Percentiles rank a stretch among this genome's conserved stretches.
These are phyloP conservation scores for Lachnellula subtilissima DNA, from an alignment of 2,329 filamentous ascomycete genomes.

Conservation along the genomic window DNA sequence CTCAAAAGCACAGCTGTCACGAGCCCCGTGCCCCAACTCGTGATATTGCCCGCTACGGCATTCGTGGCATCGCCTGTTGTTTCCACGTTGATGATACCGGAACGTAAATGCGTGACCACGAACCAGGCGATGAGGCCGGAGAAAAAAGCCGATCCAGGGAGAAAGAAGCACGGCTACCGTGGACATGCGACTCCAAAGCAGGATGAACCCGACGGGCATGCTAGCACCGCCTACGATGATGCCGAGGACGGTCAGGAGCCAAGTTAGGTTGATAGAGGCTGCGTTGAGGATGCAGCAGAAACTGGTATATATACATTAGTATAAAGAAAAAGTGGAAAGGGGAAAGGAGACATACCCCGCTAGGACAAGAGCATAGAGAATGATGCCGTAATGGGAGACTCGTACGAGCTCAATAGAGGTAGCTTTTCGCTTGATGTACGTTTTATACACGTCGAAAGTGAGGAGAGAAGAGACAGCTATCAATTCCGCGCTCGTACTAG, in stretches of 20 bases:
- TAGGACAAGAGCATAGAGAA: constrained; percentile 32
- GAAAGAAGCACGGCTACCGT: constrained; percentile 34
- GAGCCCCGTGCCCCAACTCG: constrained; percentile 33
- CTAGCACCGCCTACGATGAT: constrained; percentile 37
- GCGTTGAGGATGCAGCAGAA: constrained; percentile 36
- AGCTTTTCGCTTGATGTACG: constrained; percentile 34
- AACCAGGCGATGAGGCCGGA: constrained; percentile 36
- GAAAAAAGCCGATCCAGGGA: constrained; percentile 33
- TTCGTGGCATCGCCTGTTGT: constrained; percentile 36
- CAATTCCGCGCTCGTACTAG: constrained; percentile 39
- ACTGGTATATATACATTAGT: neutral
- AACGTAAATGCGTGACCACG: constrained; percentile 32
- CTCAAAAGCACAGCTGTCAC: constrained; percentile 33
- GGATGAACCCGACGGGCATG: constrained; percentile 34
- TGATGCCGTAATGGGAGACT: constrained; percentile 33
- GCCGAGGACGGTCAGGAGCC: constrained; percentile 37
- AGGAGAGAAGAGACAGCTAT: constrained; percentile 38
- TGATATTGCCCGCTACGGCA: constrained; percentile 36
- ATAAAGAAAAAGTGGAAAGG: neutral
- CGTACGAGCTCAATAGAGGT: constrained; percentile 30
- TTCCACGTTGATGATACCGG: constrained; percentile 32
- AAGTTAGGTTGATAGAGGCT: constrained; percentile 35
- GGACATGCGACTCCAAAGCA: constrained; percentile 37
- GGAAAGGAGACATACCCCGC: constrained; percentile 21
- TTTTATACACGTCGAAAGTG: constrained; percentile 38